Conservation (phyloP, 495 filamentous ascomycete genomes). For the Emericellopsis terricola region DNA sequence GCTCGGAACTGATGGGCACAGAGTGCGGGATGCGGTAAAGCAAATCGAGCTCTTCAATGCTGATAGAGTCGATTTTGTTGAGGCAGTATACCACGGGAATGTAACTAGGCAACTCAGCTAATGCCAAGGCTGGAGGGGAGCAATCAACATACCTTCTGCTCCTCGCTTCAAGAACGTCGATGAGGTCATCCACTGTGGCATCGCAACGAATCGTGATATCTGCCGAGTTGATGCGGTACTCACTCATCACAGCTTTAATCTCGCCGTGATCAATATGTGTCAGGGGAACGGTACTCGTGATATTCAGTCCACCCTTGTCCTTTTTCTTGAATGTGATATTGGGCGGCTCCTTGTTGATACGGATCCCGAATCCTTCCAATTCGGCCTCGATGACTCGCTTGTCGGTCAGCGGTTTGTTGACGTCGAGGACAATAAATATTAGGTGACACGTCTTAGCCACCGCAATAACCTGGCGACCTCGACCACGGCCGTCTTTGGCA, state of each 20-base stretch:
- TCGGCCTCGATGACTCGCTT: constrained; percentile 95
- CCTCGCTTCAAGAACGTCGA: constrained; percentile 92
- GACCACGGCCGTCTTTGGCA: constrained; percentile 94
- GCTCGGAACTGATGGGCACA: constrained; percentile 90
- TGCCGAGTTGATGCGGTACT: constrained; percentile 92
- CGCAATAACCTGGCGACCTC: constrained; percentile 96
- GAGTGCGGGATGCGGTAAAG: constrained; percentile 94
- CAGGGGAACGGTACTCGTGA: constrained; percentile 81
- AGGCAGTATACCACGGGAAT: constrained; percentile 96
- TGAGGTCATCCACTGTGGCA: constrained; percentile 68
- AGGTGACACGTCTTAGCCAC: constrained; percentile 97
- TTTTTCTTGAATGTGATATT: constrained; percentile 99
- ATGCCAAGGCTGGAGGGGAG: not conserved
- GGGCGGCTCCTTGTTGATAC: constrained; percentile 91
- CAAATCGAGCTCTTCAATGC: constrained; percentile 90
- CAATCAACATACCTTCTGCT: constrained; percentile 32
- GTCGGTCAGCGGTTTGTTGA: constrained; percentile 95
- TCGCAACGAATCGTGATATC: constrained; percentile 97
- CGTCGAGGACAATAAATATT: constrained; percentile 96
- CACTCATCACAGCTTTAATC: constrained; percentile 92
- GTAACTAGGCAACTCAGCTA: constrained; percentile 30
- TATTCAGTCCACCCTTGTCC: constrained; percentile 91
- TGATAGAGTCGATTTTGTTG: constrained; percentile 98
- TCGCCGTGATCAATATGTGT: constrained; percentile 90
- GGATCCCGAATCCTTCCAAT: constrained; percentile 91